phyloP scores from a whole-genome alignment of 257 asterid genomes.

The Rhazya stricta region DNA sequence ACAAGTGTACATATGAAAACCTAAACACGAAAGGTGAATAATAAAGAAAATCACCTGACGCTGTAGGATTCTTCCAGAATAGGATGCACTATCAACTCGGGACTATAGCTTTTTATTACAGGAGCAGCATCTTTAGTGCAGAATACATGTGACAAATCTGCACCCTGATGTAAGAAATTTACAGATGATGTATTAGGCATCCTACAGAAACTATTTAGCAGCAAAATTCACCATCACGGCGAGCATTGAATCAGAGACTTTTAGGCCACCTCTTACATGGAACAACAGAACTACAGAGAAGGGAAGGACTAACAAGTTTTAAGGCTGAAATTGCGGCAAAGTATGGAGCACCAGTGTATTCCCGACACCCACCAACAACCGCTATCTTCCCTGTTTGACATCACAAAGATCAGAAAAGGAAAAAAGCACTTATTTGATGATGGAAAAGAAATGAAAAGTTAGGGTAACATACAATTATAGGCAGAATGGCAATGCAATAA shows the following conservation, averaged over 20 bases:
- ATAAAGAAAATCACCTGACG: constrained; percentile 49
- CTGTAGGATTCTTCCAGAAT: constrained; percentile 87
- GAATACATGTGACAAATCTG: constrained; percentile 91
- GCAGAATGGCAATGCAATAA: not conserved
- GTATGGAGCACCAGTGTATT: constrained; percentile 99
- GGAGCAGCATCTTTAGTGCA: constrained; percentile 96
- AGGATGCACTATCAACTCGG: constrained; percentile 96
- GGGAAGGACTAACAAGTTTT: constrained; percentile 65
- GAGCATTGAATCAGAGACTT: not conserved
- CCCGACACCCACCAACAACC: constrained; percentile 95
- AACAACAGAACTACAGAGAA: not conserved
- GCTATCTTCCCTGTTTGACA: constrained; percentile 84
- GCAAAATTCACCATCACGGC: not conserved
- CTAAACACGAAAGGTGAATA: not conserved
- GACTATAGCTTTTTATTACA: constrained; percentile 88
- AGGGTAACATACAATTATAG: not conserved
- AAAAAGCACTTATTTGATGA: not conserved
- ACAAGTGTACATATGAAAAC: not conserved
- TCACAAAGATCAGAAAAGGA: constrained; percentile 1
- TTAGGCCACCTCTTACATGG: not conserved
- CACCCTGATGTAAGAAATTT: constrained; percentile 57
- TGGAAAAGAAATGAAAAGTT: not conserved
- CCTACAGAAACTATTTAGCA: constrained; percentile 3
- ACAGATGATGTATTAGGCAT: constrained; percentile 2
- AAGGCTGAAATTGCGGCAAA: constrained; percentile 95